These are phyloP conservation scores for Lupinus albus DNA, from an alignment of 306 rosid genomes.

Conservation along the genomic window DNA sequence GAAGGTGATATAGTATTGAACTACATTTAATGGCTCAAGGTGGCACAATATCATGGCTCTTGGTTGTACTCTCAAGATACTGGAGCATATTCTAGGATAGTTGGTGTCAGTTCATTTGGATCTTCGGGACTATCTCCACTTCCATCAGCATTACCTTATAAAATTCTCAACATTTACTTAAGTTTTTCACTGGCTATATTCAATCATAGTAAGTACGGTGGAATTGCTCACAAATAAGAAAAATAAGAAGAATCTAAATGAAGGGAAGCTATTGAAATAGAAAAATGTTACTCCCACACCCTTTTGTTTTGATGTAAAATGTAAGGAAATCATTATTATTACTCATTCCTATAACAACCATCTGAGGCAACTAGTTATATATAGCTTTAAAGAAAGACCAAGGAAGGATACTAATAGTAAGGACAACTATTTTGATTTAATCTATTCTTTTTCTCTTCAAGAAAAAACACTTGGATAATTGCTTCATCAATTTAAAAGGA, in stretches of 20 bases:
- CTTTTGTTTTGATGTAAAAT: too few relatives aligned
- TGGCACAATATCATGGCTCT: slow-evolving; percentile 30
- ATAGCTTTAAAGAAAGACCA: neutral
- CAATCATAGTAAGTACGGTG: neutral
- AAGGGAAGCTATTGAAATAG: neutral
- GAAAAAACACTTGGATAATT: neutral
- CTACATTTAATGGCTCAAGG: slow-evolving; percentile 42
- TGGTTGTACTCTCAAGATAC: slow-evolving; percentile 48
- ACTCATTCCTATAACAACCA: slow-evolving; percentile 18
- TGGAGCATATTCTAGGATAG: slow-evolving; percentile 89
- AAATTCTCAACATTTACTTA: slow-evolving; percentile 32
- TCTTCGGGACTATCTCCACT: slow-evolving; percentile 74
- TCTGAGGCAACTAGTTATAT: neutral
- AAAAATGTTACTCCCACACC: too few relatives aligned
- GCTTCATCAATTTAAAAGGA: neutral
- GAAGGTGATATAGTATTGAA: slow-evolving; percentile 16
- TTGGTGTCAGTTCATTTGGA: slow-evolving; percentile 72
- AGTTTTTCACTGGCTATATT: slow-evolving; percentile 17
- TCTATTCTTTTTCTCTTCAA: neutral
- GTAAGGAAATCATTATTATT: too few relatives aligned
- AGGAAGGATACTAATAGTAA: neutral
- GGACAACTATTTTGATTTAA: neutral
- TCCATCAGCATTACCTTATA: slow-evolving; percentile 68
- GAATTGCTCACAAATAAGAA: slow-evolving; percentile 2
- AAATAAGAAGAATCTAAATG: slow-evolving; percentile 18